Evolutionary conservation across 2,329 filamentous ascomycete genomes (phyloP).

Genomic region (Ambrosiella cleistominuta): DNA sequence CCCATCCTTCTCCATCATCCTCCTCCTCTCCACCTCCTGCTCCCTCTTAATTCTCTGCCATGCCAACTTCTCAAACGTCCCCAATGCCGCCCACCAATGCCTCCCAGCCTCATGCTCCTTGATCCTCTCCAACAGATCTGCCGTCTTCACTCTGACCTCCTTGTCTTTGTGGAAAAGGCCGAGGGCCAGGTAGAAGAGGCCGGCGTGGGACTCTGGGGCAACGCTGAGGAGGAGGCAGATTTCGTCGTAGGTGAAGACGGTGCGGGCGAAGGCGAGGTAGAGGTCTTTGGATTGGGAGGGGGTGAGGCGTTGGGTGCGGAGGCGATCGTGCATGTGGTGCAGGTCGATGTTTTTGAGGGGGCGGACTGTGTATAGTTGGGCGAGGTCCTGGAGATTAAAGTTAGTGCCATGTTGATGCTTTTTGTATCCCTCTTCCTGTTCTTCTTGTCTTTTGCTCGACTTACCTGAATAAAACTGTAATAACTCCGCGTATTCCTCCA

Average conservation of each 20-base stretch:
- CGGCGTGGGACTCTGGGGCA: slow-evolving; percentile 69
- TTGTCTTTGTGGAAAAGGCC: slow-evolving; percentile 80
- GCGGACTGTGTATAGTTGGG: slow-evolving; percentile 43
- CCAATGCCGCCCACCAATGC: slow-evolving; percentile 80
- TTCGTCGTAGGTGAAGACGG: slow-evolving; percentile 65
- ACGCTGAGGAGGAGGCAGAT: slow-evolving; percentile 71
- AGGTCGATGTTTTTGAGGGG: slow-evolving; percentile 71
- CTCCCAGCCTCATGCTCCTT: slow-evolving; percentile 75
- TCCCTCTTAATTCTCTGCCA: slow-evolving; percentile 64
- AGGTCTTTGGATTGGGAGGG: slow-evolving; percentile 64
- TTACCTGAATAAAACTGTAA: slow-evolving; percentile 78
- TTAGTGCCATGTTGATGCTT: not conserved
- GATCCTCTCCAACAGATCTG: slow-evolving; percentile 66
- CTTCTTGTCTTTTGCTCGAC: not conserved
- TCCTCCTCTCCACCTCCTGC: slow-evolving; percentile 33
- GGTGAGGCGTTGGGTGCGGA: slow-evolving; percentile 64
- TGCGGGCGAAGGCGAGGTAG: slow-evolving; percentile 61
- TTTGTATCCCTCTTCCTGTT: not conserved
- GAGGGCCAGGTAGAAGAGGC: slow-evolving; percentile 77
- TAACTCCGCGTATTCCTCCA: slow-evolving; percentile 94
- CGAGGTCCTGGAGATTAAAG: slow-evolving; percentile 35
- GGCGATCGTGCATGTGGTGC: slow-evolving; percentile 78
- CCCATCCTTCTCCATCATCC: slow-evolving; percentile 26
- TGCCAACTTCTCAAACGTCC: slow-evolving; percentile 73
- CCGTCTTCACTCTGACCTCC: slow-evolving; percentile 60